These are phyloP conservation scores for Tricholoma terreum DNA, from an alignment of 768 basidiomycete genomes.

Conservation along the genomic window DNA sequence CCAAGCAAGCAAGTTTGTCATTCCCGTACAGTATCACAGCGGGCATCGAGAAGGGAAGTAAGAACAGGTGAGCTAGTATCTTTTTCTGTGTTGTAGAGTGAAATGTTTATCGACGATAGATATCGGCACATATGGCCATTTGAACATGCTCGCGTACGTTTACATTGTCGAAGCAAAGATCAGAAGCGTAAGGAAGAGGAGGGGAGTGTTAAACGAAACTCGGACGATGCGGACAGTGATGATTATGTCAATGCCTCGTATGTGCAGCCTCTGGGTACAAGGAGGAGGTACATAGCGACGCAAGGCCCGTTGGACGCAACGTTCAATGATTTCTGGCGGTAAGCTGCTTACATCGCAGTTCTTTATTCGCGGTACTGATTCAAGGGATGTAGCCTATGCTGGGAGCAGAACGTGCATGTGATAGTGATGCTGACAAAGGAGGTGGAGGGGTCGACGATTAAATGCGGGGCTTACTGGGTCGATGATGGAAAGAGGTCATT, in stretches of 20 bases:
- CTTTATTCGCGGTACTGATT: conserved; percentile 1
- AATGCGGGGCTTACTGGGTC: conserved; percentile 91
- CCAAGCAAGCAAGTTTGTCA: conserved; percentile 11
- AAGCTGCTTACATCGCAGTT: conserved; percentile 28
- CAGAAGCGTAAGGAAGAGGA: background rate
- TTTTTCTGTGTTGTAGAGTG: background rate
- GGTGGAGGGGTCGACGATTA: conserved; percentile 81
- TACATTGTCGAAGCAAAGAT: conserved; percentile 37
- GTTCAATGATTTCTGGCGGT: conserved; percentile 94
- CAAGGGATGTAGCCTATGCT: conserved; percentile 57
- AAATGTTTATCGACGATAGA: conserved; percentile 34
- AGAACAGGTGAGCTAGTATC: conserved; percentile 66
- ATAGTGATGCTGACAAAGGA: conserved; percentile 97
- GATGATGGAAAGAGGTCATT: conserved; percentile 44
- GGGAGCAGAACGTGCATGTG: conserved; percentile 93
- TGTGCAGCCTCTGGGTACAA: conserved; percentile 83
- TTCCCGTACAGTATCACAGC: conserved; percentile 95
- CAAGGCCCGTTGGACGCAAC: conserved; percentile 92
- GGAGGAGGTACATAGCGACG: conserved; percentile 87
- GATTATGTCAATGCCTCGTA: conserved; percentile 97
- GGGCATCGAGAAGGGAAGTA: conserved; percentile 89
- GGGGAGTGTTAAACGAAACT: background rate
- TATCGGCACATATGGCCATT: conserved; percentile 99
- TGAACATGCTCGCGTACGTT: conserved; percentile 86
- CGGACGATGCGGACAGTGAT: conserved; percentile 46